Base-by-base conservation (phyloP, 768 basidiomycete genomes). In the Suillus subalutaceus region DNA sequence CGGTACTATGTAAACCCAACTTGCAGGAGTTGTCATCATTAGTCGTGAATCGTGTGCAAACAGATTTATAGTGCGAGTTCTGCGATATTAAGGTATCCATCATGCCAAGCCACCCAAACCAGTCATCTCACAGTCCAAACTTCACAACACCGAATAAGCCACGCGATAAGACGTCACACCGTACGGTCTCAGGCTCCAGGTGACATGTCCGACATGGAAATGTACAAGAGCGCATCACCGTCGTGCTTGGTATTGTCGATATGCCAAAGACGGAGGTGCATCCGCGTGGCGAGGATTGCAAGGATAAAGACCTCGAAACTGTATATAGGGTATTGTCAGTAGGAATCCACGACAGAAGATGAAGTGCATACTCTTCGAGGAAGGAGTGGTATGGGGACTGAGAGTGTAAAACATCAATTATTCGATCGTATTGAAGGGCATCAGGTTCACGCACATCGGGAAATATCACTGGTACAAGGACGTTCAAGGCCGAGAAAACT, bases 291-390 rank as follows among this genome's bases (percentile, higher is more conserved):
- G 9, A 55, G 53, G 30, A 55, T 55, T 9, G 53, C 30, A 55
- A 55, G 30, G 16, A 55, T 32, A 18, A 55, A 55, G 18, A 55
- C 32, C 16, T 55, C 16, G 1, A 32, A 55, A 10, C 53, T 55
- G 30, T 32, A 18, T 9, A 13, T 46, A 7, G 26, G 26, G 15
- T 52, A 32, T 55, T 10, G 9, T 55, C 9, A 55, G 53, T 20
- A 35, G 9, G 18, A 32, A 30, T 32, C 30, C 30, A 10, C 30
- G 9, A 20, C 2, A 32, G 30, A 32, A 55, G 9, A 32, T 32
- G 16, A 32, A 55, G 16, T 55, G 16, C 53, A 55, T 55, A 55
- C 53, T 55, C 53, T 55, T 55, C 30, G 30, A 55, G 53, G 53
- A 55, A 32, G 53, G 32, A 32, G 32, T 55, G 32, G 30, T 55